phyloP scores from a whole-genome alignment of 768 basidiomycete species.

The Nidularia pulvinata region DNA sequence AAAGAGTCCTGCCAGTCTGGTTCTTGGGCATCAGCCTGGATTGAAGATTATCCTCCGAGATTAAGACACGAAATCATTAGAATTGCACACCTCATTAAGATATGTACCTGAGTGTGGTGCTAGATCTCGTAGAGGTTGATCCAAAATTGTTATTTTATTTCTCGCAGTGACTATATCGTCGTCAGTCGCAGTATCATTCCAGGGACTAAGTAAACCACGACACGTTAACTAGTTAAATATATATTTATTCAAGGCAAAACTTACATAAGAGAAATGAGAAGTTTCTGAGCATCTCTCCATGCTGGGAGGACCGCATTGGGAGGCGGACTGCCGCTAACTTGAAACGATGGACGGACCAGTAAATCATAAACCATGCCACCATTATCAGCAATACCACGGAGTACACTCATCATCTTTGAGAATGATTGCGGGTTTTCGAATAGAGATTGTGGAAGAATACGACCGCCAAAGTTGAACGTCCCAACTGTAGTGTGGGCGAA shows the following conservation, averaged over 20 bases:
- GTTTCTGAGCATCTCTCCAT: constrained; percentile 8
- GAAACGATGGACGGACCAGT: neutral
- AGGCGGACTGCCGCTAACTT: neutral
- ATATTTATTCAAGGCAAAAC: too few relatives aligned
- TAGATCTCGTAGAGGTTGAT: neutral
- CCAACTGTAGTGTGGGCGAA: neutral
- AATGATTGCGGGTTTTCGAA: neutral
- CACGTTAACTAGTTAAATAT: too few relatives aligned
- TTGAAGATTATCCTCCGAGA: too few relatives aligned
- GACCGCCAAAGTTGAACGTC: neutral
- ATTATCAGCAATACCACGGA: neutral
- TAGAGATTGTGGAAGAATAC: neutral
- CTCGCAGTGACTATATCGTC: too few relatives aligned
- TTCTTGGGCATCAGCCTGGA: too few relatives aligned
- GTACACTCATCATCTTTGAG: neutral
- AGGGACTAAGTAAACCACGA: too few relatives aligned
- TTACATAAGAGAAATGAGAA: neutral
- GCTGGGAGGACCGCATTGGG: constrained; percentile 11
- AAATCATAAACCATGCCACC: neutral
- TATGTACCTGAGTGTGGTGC: constrained; percentile 12
- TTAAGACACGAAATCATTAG: too few relatives aligned
- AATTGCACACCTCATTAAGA: constrained; percentile 8
- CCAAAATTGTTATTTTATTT: too few relatives aligned
- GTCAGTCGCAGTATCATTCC: too few relatives aligned
- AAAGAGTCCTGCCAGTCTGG: too few relatives aligned